Conservation (phyloP, 2,329 filamentous ascomycete species). For the Didymella keratinophila region DNA sequence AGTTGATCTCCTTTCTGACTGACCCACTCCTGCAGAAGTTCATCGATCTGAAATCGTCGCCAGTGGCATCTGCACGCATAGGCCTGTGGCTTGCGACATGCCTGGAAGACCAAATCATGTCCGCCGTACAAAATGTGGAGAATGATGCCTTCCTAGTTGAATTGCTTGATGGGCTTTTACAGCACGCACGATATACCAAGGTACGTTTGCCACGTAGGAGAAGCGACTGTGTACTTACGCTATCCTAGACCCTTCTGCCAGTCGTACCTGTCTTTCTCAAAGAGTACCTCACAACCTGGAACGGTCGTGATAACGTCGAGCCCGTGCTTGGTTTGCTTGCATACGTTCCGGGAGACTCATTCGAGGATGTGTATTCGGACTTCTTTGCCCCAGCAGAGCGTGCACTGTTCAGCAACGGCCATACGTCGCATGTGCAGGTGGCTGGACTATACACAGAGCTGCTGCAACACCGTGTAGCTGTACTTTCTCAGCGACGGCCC, state of each 20-base stretch:
- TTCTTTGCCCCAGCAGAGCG: conserved; percentile 54
- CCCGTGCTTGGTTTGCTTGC: conserved; percentile 62
- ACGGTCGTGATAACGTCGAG: conserved; percentile 43
- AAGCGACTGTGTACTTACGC: background rate
- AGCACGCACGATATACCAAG: conserved; percentile 48
- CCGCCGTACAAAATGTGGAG: conserved; percentile 24
- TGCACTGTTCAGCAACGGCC: conserved; percentile 47
- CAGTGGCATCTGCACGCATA: conserved; percentile 40
- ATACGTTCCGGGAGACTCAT: conserved; percentile 57
- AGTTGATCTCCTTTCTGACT: conserved; percentile 77
- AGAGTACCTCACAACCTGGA: conserved; percentile 49
- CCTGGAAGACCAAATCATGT: conserved; percentile 48
- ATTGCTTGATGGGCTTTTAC: conserved; percentile 44
- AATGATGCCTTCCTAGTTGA: conserved; percentile 38
- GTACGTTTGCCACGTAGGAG: conserved; percentile 23
- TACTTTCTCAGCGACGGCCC: conserved; percentile 39
- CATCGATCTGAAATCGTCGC: conserved; percentile 62
- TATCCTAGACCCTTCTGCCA: conserved; percentile 42
- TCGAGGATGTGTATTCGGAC: conserved; percentile 53
- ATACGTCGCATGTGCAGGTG: conserved; percentile 65
- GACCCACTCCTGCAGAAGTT: conserved; percentile 81
- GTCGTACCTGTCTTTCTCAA: conserved; percentile 45
- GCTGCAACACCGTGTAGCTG: conserved; percentile 63
- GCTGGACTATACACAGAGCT: conserved; percentile 73
- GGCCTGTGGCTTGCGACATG: conserved; percentile 50